Evolutionary conservation across 768 basidiomycete species (phyloP), one percentile per base, ranked within the genome.

Genomic region (Lactifluus volemus): DNA sequence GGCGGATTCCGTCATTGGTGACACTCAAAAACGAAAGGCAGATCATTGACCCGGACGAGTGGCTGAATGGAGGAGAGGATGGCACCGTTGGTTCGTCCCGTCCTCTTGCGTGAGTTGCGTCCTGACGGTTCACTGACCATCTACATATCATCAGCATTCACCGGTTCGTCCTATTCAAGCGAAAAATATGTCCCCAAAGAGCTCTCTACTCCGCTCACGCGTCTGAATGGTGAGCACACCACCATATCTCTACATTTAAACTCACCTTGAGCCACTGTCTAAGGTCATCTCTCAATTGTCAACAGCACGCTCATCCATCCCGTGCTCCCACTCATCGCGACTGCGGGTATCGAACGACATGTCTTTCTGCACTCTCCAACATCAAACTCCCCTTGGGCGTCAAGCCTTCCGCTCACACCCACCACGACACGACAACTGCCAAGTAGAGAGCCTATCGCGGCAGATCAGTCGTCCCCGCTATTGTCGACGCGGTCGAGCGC

Each of bases 271-370:
- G 41, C 44, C 42, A 12, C 45, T 44, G 48, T 25, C 60, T 45
- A 45, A 84, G 87, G 88, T 4, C 89, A 92, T 69, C 74, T 79
- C 44, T 89, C 89, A 1, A 89, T 93, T 55, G 83, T 92, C 49
- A 93, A 92, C 68, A 81, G 83, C 0, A 76, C 81, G 3, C 71
- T 87, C 29, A 82, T 90, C 59, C 91, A 92, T 68, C 90, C 91
- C 2, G 75, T 80, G 21, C 75, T 85, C 45, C 79, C 86, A 4
- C 79, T 85, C 57, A 74, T 89, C 34, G 78, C 81, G 39, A 89
- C 89, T 4, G 77, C 85, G 4, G 91, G 90, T 3, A 80, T 92
- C 21, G 91, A 93, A 70, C 82, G 81, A 29, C 77, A 82, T 62
- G 77, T 90, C 29, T 67, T 84, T 19, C 71, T 92, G 12, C 90